Evolutionary conservation across 164 flowering plant species (phyloP).

Genomic region (Magnolia changhungtana): DNA sequence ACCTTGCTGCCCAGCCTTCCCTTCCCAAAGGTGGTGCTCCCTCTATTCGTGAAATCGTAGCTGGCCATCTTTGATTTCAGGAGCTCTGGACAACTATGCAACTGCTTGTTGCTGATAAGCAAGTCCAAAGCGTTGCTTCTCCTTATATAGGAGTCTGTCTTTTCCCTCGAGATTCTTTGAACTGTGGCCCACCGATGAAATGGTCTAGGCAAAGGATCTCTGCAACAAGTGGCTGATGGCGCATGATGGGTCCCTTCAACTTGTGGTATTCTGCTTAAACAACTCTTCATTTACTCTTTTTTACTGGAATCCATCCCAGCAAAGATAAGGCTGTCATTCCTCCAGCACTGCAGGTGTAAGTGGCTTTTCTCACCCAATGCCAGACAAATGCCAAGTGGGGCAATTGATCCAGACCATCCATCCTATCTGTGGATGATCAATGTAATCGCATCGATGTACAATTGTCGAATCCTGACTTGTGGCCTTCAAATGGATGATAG

Average conservation of each 20-base stretch:
- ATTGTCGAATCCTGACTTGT: not conserved
- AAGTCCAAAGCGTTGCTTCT: slow-evolving; percentile 6
- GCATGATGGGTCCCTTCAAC: not conserved
- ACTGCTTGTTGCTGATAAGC: not conserved
- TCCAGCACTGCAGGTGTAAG: not conserved
- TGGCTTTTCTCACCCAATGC: not conserved
- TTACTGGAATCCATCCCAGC: not conserved
- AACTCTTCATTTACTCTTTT: not conserved
- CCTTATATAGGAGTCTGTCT: slow-evolving; percentile 9
- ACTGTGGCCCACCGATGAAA: not conserved
- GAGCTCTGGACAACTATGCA: not conserved
- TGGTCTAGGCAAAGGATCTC: not conserved
- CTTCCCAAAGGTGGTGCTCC: not conserved
- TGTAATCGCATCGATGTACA: not conserved
- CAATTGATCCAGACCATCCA: no score
- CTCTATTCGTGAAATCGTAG: slow-evolving; percentile 10
- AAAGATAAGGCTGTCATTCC: not conserved
- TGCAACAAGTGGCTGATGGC: not conserved
- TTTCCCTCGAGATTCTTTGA: not conserved
- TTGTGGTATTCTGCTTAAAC: not conserved
- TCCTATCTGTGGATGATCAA: no score
- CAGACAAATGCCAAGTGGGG: no score
- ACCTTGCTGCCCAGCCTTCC: not conserved
- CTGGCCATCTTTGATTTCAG: slow-evolving; percentile 12
- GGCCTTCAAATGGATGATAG: not conserved